Evolutionary conservation across 352 stramenopile genomes (phyloP).

Genomic region (Thraustochytrium striatum): DNA sequence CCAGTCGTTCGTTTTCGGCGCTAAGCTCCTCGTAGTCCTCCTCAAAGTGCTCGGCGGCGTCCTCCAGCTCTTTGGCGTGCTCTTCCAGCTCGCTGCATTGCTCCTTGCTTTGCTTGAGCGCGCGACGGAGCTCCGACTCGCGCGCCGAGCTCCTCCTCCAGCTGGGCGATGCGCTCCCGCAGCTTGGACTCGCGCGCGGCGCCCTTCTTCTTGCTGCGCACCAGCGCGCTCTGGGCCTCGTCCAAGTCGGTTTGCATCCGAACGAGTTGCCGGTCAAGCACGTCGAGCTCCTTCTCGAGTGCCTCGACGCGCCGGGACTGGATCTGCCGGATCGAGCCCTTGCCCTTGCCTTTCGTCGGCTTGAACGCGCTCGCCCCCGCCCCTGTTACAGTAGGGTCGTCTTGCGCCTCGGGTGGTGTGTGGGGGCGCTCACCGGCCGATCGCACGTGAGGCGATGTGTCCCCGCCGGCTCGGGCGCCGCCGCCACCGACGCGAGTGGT

Average conservation of each 20-base stretch:
- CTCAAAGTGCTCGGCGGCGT: conserved; percentile 15
- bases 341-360: too few species aligned
- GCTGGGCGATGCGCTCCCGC: conserved; percentile 18
- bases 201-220: not conserved
- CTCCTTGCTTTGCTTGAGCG: not conserved
- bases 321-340: too few species aligned
- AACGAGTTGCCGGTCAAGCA: conserved; percentile 2
- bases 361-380: too few species aligned
- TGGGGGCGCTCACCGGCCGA: too few species aligned
- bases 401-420: too few species aligned
- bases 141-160: not conserved
- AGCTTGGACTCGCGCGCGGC: not conserved
- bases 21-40: conserved; percentile 34
- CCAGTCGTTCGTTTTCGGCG: not conserved
- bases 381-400: too few species aligned
- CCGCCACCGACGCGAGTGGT: too few species aligned
- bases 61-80: not conserved
- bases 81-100: not conserved
- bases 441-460: too few species aligned
- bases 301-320: conserved; percentile 23
- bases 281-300: conserved; percentile 7
- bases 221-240: conserved; percentile 9
- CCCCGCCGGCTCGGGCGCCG: too few species aligned
- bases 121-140: not conserved
- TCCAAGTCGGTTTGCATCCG: conserved; percentile 32